phyloP scores from a whole-genome alignment of 2,329 filamentous ascomycete genomes.

The Diaporthe helianthi region DNA sequence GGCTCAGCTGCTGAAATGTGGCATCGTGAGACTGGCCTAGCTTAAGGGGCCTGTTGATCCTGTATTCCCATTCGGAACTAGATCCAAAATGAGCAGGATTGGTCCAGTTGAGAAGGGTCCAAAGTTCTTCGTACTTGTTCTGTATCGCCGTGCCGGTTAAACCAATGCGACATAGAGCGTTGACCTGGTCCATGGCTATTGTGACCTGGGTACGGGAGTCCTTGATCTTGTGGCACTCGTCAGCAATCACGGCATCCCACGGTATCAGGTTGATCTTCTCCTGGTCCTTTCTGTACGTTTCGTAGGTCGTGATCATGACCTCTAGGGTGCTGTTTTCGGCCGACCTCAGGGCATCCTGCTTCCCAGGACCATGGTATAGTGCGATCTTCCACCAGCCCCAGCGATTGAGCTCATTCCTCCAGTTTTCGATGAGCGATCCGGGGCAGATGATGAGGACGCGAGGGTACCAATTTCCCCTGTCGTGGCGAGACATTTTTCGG shows the following conservation, averaged over 20 bases:
- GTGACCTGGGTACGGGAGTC: constrained; percentile 79
- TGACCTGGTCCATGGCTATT: constrained; percentile 86
- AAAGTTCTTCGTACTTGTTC: constrained; percentile 96
- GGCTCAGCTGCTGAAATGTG: constrained; percentile 80
- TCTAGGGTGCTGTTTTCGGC: constrained; percentile 81
- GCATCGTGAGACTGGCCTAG: constrained; percentile 93
- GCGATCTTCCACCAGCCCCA: constrained; percentile 98
- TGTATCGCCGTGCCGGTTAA: constrained; percentile 96
- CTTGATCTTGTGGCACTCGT: constrained; percentile 93
- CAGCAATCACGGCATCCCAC: constrained; percentile 94
- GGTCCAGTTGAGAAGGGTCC: constrained; percentile 96
- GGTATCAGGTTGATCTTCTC: constrained; percentile 79
- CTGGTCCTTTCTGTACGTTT: constrained; percentile 82
- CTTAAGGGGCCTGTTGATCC: constrained; percentile 80
- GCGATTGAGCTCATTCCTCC: constrained; percentile 82
- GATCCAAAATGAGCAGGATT: constrained; percentile 77
- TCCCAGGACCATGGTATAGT: constrained; percentile 74
- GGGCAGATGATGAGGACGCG: constrained; percentile 87
- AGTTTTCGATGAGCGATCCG: constrained; percentile 87
- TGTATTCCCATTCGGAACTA: constrained; percentile 76
- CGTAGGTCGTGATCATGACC: constrained; percentile 93
- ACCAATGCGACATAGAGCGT: constrained; percentile 89
- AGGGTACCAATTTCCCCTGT: constrained; percentile 75
- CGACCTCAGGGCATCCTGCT: constrained; percentile 74
- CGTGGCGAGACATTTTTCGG: constrained; percentile 77